phyloP scores from a whole-genome alignment of 129 eudicot genomes.

The Tanacetum coccineum region DNA sequence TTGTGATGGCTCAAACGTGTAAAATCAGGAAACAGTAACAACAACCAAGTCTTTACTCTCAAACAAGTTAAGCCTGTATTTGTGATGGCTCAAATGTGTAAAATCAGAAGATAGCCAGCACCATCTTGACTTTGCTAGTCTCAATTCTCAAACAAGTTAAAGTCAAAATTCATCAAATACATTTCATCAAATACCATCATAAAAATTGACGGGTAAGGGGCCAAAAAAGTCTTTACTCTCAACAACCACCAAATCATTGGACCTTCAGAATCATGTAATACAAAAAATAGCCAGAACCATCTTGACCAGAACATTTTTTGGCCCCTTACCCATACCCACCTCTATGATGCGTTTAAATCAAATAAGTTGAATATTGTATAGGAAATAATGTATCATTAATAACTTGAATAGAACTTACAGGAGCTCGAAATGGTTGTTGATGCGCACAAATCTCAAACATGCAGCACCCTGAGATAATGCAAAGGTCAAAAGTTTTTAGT shows the following conservation, averaged over 20 bases:
- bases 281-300: background rate
- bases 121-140: background rate
- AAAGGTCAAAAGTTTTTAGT: constrained; percentile 1
- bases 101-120: background rate
- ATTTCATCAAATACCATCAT: no score
- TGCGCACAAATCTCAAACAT: constrained; percentile 99
- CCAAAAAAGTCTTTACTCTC: no score
- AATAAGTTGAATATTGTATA: constrained; percentile 5
- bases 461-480: constrained; percentile 64
- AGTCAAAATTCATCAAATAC: no score
- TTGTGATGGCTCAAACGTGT: background rate
- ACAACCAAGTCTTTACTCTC: no score
- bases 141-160: no score
- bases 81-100: background rate
- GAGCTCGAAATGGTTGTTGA: constrained; percentile 91
- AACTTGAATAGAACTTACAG: constrained; percentile 51
- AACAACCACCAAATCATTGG: no score
- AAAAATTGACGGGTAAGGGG: no score
- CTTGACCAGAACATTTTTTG: background rate
- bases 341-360: constrained; percentile 6
- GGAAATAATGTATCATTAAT: constrained; percentile 6
- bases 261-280: background rate
- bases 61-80: no score
- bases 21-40: background rate
- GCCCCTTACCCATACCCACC: background rate